Evolutionary conservation across 805 yeast species (phyloP).

Genomic region (Yueomyces sinensis): DNA sequence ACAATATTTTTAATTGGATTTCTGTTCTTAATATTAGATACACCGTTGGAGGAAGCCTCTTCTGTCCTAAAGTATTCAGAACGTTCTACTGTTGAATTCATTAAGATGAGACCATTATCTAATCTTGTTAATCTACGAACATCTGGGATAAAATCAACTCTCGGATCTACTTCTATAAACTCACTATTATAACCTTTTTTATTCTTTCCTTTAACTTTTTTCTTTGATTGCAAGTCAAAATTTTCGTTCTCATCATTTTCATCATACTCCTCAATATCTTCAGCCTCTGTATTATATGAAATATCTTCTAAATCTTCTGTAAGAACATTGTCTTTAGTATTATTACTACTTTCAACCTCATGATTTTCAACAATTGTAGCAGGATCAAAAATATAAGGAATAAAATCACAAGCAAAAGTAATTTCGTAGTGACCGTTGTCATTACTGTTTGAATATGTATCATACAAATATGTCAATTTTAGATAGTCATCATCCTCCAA

Average conservation of each 20-base stretch:
- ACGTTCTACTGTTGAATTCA: neutral
- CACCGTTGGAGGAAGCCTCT: neutral
- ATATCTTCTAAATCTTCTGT: neutral
- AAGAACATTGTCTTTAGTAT: no score
- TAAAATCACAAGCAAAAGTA: neutral
- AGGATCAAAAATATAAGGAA: neutral
- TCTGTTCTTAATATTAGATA: neutral
- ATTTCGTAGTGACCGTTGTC: neutral
- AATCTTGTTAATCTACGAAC: neutral
- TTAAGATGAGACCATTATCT: neutral
- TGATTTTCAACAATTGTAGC: no score
- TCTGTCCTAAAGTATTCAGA: neutral
- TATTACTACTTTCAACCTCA: no score
- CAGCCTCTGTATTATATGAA: neutral
- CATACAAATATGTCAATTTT: neutral
- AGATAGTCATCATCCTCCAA: neutral
- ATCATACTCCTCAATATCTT: no score
- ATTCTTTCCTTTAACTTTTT: neutral
- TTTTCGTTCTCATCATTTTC: no score
- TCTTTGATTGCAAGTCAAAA: neutral
- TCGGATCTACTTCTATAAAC: neutral
- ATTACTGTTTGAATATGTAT: neutral
- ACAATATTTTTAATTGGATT: neutral
- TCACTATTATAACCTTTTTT: neutral
- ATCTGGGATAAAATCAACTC: neutral